A percentile compares a stretch with the other conserved stretches of the same genome.
Conservation (phyloP, 208 protist species). For the Trypanosomatidae sp. region DNA sequence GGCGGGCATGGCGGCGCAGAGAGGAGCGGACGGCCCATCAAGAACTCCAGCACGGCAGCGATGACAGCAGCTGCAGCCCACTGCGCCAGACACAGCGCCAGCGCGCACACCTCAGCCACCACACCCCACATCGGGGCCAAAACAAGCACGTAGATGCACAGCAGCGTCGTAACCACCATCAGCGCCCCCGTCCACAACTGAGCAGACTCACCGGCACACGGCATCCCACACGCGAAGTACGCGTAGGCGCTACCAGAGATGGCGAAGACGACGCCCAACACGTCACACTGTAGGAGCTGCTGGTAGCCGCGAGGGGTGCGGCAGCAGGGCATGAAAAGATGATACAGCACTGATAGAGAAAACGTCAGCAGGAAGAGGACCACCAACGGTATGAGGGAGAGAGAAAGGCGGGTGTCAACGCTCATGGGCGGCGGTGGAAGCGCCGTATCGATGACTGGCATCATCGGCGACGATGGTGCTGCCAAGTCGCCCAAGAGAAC, state of each 20-base stretch:
- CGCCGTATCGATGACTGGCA: not conserved
- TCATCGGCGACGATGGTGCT: not conserved
- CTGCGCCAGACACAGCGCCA: not conserved
- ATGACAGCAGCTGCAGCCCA: slow-evolving; percentile 8
- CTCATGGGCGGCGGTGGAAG: not conserved
- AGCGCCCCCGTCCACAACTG: slow-evolving; percentile 5
- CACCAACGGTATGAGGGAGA: slow-evolving; percentile 19
- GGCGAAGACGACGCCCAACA: slow-evolving; percentile 41
- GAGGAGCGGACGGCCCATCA: slow-evolving; percentile 10
- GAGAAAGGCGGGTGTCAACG: slow-evolving; percentile 9
- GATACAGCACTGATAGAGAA: slow-evolving; percentile 50
- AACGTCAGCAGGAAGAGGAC: slow-evolving; percentile 45
- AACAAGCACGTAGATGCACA: slow-evolving; percentile 31
- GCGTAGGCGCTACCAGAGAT: slow-evolving; percentile 49
- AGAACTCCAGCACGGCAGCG: slow-evolving; percentile 3
- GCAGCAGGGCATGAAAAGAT: slow-evolving; percentile 66
- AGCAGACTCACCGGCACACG: slow-evolving; percentile 17
- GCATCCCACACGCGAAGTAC: slow-evolving; percentile 44
- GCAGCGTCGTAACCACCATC: slow-evolving; percentile 18
- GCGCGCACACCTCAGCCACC: not conserved
- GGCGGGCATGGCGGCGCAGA: not conserved
- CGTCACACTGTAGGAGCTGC: slow-evolving; percentile 63
- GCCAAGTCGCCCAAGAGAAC: not conserved
- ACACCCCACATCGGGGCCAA: slow-evolving; percentile 29
- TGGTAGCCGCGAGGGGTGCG: slow-evolving; percentile 34